Evolutionary conservation across 2,329 filamentous ascomycete genomes (phyloP), one percentile per base, ranked within the genome.

Genomic region (Dactylellina leptospora): DNA sequence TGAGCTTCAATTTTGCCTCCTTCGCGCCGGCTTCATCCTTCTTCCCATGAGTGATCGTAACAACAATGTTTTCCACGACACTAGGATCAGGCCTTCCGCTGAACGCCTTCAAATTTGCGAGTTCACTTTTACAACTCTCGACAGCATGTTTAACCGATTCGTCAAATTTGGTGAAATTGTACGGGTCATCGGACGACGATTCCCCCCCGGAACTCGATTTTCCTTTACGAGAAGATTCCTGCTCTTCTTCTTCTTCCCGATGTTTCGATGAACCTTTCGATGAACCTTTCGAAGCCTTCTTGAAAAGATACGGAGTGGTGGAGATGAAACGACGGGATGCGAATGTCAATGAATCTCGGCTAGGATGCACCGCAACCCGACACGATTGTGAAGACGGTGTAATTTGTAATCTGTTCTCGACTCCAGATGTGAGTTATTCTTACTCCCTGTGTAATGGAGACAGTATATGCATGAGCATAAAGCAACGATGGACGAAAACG

Each of bases 91-190:
- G 51, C 45, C 68, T 44, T 11, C 68, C 68, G 53, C 68, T 72
- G 38, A 64, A 72, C 25, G 59, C 55, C 47, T 72, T 72, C 3
- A 72, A 11, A 27, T 72, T 28, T 45, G 60, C 44, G 27, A 72
- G 42, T 16, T 72, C 68, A 2, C 22, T 48, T 30, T 59, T 63
- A 22, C 59, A 72, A 11, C 47, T 23, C 0, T 72, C 68, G 18
- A 63, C 18, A 3, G 68, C 68, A 40, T 72, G 68, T 50, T 72
- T 72, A 11, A 72, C 30, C 53, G 68, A 72, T 20, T 72, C 68
- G 27, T 72, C 59, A 22, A 72, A 72, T 28, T 72, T 72, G 10
- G 55, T 53, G 18, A 72, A 72, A 27, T 72, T 61, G 51, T 59
- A 72, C 2, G 68, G 68, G 40, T 72, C 68, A 20, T 63, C 68